Base-by-base conservation (phyloP, 352 stramenopile species). In the Globisporangium emineosum region DNA sequence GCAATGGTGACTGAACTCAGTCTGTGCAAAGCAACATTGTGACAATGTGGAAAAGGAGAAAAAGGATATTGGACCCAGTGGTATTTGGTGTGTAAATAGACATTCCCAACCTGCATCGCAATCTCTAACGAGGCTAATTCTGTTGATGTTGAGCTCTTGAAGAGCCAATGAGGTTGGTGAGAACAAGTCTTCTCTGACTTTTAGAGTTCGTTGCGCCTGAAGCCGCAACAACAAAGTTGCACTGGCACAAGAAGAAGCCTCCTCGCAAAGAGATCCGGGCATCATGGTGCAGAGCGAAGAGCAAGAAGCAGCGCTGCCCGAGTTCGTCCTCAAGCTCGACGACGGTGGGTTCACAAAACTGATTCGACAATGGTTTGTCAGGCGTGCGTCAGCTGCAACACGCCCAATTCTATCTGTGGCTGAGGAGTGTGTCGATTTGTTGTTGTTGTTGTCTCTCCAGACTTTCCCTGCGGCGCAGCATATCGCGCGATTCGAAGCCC, bases 401-500 rank as follows among this genome's bases (percentile, higher is more conserved):
- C 19, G 49, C 3, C n/a, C n/a, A n/a, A n/a, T n/a, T 7, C 12
- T 10, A 4, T 27, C 8, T 42, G 51, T 42, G 29, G 29, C 29
- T 57, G 17, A 57, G 2, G 19, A 27, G n/a, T n/a, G n/a, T n/a
- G n/a, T 50, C 37, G n/a, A n/a, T 45, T 45, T 5, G 6, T 51
- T 54, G 21, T 57, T 65, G 25, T 32, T 17, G 50, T 35, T 33
- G 15, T 27, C 8, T 37, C 4, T 8, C 29, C 69, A 78, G 42
- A 77, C n/a, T 68, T 86, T 1, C 79, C 79, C 4, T 78, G 80
- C 8, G 79, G 79, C 8, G 73, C 75, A 3, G 79, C 74, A 23
- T 72, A 80, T 21, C 70, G 81, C 50, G 79, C 75, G n/a, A 81
- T 82, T 25, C 74, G 78, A 13, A 86, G 78, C 53, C 73, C 73